Evolutionary conservation across 225 moss, liverwort and hornwort genomes (phyloP).

Genomic region (Pseudisothecium myosuroides): DNA sequence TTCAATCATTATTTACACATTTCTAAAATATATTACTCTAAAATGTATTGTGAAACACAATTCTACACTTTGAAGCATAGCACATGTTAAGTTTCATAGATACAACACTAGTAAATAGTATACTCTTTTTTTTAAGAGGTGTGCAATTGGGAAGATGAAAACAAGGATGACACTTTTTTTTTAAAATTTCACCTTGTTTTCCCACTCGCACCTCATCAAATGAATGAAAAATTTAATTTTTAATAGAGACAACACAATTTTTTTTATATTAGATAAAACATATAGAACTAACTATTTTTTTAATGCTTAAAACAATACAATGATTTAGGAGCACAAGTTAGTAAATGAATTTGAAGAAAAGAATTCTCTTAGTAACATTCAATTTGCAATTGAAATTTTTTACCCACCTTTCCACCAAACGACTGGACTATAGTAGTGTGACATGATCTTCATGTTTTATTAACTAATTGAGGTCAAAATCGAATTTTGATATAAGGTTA

Average conservation of each 20-base stretch:
- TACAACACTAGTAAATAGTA: neutral
- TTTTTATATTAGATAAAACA: neutral
- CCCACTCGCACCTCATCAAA: neutral
- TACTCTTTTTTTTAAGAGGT: neutral
- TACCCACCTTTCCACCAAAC: neutral
- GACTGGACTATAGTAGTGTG: neutral
- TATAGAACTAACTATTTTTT: neutral
- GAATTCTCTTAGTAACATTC: neutral
- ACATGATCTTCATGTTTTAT: no score
- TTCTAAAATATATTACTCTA: neutral
- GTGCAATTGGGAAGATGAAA: neutral
- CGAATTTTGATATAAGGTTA: no score
- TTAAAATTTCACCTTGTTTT: neutral
- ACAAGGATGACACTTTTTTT: neutral
- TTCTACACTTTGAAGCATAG: neutral
- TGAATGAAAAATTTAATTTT: no score
- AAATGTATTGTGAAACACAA: no score
- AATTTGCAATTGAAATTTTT: neutral
- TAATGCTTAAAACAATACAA: no score
- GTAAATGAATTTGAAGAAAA: neutral
- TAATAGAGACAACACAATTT: neutral
- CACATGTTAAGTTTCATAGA: neutral
- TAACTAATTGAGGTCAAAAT: no score
- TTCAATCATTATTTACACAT: neutral
- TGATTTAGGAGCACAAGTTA: neutral